phyloP scores from a whole-genome alignment of 805 yeast species.

The Saturnispora sekii region DNA sequence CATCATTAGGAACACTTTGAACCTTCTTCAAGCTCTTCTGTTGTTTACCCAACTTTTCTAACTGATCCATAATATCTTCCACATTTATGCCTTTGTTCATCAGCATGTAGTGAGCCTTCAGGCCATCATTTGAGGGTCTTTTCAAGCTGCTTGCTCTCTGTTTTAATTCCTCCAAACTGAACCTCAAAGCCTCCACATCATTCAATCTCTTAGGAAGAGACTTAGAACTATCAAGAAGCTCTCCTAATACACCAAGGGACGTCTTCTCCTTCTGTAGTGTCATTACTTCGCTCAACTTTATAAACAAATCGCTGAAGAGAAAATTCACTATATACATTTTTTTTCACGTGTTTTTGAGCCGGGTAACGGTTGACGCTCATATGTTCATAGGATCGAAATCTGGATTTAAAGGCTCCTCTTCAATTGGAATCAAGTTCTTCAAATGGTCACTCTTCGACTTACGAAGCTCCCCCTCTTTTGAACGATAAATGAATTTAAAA shows the following conservation, averaged over 20 bases:
- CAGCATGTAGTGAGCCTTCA: conserved; percentile 77
- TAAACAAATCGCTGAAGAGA: not conserved
- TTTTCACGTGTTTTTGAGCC: conserved; percentile 2
- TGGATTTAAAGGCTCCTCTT: not conserved
- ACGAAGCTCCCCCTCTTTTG: conserved; percentile 10
- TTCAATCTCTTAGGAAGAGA: conserved; percentile 58
- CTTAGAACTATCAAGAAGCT: conserved; percentile 66
- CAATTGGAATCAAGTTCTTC: conserved; percentile 17
- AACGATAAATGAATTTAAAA: conserved; percentile 21
- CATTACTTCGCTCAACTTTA: not conserved
- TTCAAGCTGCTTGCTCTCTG: conserved; percentile 54
- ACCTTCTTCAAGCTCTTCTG: not conserved
- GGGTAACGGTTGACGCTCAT: conserved; percentile 6
- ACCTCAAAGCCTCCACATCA: conserved; percentile 70
- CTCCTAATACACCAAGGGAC: conserved; percentile 37
- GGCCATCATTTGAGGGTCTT: conserved; percentile 33
- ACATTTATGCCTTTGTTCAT: conserved; percentile 86
- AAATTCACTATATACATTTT: not conserved
- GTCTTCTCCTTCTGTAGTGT: conserved; percentile 2
- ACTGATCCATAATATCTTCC: conserved; percentile 64
- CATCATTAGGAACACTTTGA: not conserved
- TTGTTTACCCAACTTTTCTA: conserved; percentile 23
- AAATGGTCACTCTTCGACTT: conserved; percentile 16
- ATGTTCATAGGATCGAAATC: too few species aligned
- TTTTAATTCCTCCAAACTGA: conserved; percentile 71